Evolutionary conservation across 495 filamentous ascomycete genomes (phyloP).

Genomic region (Podospora pseudoanserina): DNA sequence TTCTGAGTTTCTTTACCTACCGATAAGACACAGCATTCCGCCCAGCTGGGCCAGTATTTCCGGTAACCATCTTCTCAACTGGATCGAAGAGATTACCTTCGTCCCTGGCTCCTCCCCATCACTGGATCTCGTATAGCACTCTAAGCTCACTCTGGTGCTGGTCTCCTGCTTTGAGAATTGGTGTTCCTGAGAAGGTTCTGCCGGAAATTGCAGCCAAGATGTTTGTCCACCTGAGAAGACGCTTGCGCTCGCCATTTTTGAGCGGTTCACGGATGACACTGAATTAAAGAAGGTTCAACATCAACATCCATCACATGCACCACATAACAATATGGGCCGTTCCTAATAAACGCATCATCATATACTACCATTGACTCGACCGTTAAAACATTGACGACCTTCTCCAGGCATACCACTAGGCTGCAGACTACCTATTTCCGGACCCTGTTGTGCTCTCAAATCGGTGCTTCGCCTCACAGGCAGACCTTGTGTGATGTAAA

Average conservation of each 20-base stretch:
- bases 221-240: background rate
- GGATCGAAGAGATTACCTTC: background rate
- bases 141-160: background rate
- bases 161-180: background rate
- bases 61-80: slow-evolving; percentile 10
- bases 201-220: background rate
- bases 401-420: background rate
- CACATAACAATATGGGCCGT: too few species aligned
- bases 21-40: slow-evolving; percentile 9
- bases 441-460: background rate
- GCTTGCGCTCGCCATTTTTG: background rate
- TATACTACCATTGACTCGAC: background rate
- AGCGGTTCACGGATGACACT: too few species aligned
- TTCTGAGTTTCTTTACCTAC: background rate
- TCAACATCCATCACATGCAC: too few species aligned
- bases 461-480: background rate
- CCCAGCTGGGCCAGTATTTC: slow-evolving; percentile 15
- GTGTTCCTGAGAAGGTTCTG: background rate
- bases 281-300: too few species aligned
- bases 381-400: background rate
- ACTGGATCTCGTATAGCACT: background rate
- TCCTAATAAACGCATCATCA: background rate
- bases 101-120: background rate
- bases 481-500: background rate
- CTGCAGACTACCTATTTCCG: background rate